Percentiles rank a stretch among this genome's conserved stretches.
Evolutionary conservation across 345 rosid genomes (phyloP).

Genomic region (sweet orange (Citrus sinensis)): DVS_A1.0 CM039166.1:3420501-3421000

Average conservation of each 20-base stretch:
- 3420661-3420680: neutral
- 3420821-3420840: neutral
- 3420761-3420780: neutral
- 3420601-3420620: neutral
- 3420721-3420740: neutral
- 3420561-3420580: neutral
- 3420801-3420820: neutral
- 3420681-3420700: neutral
- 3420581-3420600: neutral
- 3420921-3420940: conserved; percentile 56
- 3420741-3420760: neutral
- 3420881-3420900: neutral
- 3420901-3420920: neutral
- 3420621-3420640: neutral
- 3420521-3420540: neutral
- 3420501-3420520: neutral
- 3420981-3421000: conserved; percentile 82
- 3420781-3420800: neutral
- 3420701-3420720: neutral
- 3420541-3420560: neutral
- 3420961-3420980: conserved; percentile 73
- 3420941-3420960: conserved; percentile 72
- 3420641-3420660: neutral
- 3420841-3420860: neutral
- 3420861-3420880: neutral